phyloP scores from a whole-genome alignment of 2,329 filamentous ascomycete genomes.

The Cladosporium sp. region DNA sequence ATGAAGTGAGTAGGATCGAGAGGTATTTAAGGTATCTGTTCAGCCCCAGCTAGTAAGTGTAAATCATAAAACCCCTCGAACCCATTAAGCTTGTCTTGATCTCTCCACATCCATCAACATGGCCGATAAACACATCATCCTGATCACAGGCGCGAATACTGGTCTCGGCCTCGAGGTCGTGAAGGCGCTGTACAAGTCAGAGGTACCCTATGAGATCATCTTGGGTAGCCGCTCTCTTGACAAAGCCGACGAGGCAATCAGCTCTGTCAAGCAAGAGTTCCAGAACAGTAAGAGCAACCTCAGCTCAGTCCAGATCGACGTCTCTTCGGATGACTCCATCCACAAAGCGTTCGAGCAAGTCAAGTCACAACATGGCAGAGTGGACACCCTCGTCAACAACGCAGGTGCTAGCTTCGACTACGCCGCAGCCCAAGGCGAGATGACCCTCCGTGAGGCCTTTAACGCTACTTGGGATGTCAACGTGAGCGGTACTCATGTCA shows the following conservation, averaged over 20 bases:
- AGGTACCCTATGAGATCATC: constrained; percentile 53
- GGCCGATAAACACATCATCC: constrained; percentile 43
- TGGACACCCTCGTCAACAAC: constrained; percentile 61
- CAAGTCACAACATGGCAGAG: constrained; percentile 41
- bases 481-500: constrained; percentile 41
- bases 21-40: not conserved
- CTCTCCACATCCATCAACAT: constrained; percentile 17
- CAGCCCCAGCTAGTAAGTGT: not conserved
- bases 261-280: constrained; percentile 43
- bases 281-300: constrained; percentile 46
- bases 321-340: constrained; percentile 56
- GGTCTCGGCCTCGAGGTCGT: constrained; percentile 62
- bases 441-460: constrained; percentile 40
- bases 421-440: constrained; percentile 31
- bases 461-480: constrained; percentile 42
- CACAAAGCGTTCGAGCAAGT: constrained; percentile 47
- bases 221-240: constrained; percentile 54
- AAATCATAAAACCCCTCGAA: not conserved
- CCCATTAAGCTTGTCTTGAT: not conserved
- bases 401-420: constrained; percentile 52
- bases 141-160: constrained; percentile 59
- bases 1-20: not conserved
- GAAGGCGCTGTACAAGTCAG: constrained; percentile 53
- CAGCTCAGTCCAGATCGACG: constrained; percentile 53
- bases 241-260: constrained; percentile 54